Evolutionary conservation across 495 filamentous ascomycete species (phyloP), one percentile per base, ranked within the genome.

Genomic region (Parachaetomium inaequale): DNA sequence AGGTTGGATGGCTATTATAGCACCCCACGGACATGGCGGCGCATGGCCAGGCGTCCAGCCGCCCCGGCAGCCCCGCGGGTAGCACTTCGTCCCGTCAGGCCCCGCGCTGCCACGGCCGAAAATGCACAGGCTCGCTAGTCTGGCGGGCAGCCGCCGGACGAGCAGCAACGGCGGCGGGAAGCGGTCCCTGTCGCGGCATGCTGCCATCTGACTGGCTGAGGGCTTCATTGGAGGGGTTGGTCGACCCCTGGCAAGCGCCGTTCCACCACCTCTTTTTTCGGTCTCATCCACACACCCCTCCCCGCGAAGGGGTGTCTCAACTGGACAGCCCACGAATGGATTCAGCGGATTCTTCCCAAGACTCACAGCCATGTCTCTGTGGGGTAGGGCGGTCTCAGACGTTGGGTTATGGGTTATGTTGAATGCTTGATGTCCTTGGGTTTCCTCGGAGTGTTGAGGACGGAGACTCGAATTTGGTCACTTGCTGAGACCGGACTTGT

Each of bases 231-330:
- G 62, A 64, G 46, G 65, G 58, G 65, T 54, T 43, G 52, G 63
- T 23, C n/a, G 50, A 62, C 53, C 70, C 52, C 63, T 51, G 62
- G 63, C 62, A 70, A 70, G 64, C 67, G 65, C 70, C 60, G 50
- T 32, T 57, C 25, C 17, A 34, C 59, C 54, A 49, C 63, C 64
- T 63, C 51, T 56, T 42, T 11, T 46, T 45, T 54, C 31, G 42
- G 29, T 42, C 40, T 55, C 21, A 8, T 58, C 1, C 0, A 23
- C 29, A 7, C 49, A 61, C 63, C 21, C 51, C 57, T 55, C 43
- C 28, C 1, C 8, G 25, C 5, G 36, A 21, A 8, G 50, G 47
- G 62, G 25, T 50, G 51, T 29, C 2, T 31, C n/a, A 19, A 7
- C 29, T 17, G 19, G 19, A 23, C 2, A 23, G 15, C 3, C 17